Percentiles rank a stretch among this genome's conserved stretches.
Evolutionary conservation across 768 basidiomycete genomes (phyloP).

Genomic region (Xerocomus spinulosus): DNA sequence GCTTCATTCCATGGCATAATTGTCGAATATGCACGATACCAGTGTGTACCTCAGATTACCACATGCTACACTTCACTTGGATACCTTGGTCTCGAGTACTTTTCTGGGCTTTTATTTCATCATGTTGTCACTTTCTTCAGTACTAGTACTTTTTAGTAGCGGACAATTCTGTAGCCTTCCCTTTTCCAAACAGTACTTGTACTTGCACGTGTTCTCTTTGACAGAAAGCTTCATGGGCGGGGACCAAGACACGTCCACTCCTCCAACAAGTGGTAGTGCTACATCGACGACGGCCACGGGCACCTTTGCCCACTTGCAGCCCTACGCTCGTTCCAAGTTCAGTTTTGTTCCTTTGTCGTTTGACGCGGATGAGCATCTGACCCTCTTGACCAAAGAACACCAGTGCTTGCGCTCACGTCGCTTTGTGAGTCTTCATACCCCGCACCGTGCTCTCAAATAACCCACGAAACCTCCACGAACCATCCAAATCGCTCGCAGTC

Average conservation of each 20-base stretch:
- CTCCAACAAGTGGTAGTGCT: not conserved
- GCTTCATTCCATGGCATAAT: not conserved
- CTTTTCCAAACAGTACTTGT: not conserved
- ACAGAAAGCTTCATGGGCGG: slow-evolving; percentile 8
- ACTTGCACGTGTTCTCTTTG: not conserved
- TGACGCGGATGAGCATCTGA: slow-evolving; percentile 12
- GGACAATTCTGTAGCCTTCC: slow-evolving; percentile 11
- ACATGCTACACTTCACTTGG: slow-evolving; percentile 8
- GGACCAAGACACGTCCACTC: not conserved
- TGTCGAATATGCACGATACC: not conserved
- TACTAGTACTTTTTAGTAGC: too few species aligned
- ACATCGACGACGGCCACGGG: slow-evolving; percentile 18
- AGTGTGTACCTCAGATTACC: not conserved
- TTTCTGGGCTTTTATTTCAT: not conserved
- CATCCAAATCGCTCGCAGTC: too few species aligned
- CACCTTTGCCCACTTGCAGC: slow-evolving; percentile 24
- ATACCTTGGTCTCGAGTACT: slow-evolving; percentile 2
- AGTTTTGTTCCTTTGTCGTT: slow-evolving; percentile 9
- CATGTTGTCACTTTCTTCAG: slow-evolving; percentile 5
- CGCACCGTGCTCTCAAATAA: not conserved
- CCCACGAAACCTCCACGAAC: too few species aligned
- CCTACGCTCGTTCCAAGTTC: slow-evolving; percentile 31
- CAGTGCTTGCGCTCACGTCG: slow-evolving; percentile 29
- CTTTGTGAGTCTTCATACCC: slow-evolving; percentile 28
- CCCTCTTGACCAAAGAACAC: slow-evolving; percentile 18